A percentile compares a stretch with the other conserved stretches of the same genome.
phyloP scores from a whole-genome alignment of 2,329 filamentous ascomycete species.

The Knoxdaviesia capensis region DNA sequence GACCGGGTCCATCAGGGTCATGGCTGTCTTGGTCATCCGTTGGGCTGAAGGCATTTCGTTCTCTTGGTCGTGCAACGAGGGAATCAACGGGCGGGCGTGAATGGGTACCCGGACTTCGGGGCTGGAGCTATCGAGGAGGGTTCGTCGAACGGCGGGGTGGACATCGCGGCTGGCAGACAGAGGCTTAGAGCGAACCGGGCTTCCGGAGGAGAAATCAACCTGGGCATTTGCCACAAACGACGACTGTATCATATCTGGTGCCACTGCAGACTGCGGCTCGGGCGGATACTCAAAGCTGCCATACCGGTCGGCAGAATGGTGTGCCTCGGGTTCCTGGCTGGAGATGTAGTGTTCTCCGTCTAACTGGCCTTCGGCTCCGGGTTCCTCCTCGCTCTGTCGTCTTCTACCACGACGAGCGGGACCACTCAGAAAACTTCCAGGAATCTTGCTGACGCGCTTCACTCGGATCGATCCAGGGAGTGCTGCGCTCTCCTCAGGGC shows the following conservation, averaged over 20 bases:
- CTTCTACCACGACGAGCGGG: conserved; percentile 58
- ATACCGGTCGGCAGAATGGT: too few species aligned
- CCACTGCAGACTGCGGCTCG: too few species aligned
- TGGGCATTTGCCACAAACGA: conserved; percentile 16
- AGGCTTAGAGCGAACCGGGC: conserved; percentile 27
- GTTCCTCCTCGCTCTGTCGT: conserved; percentile 45
- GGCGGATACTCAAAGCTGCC: too few species aligned
- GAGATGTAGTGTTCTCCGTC: conserved; percentile 18
- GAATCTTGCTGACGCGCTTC: conserved; percentile 55
- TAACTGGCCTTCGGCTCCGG: conserved; percentile 15
- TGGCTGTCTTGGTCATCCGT: too few species aligned
- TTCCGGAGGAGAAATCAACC: conserved; percentile 34
- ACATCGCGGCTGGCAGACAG: too few species aligned
- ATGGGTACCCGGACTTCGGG: too few species aligned
- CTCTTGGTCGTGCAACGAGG: conserved; percentile 58
- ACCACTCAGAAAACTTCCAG: conserved; percentile 60
- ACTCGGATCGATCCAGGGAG: conserved; percentile 57
- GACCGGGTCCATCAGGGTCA: too few species aligned
- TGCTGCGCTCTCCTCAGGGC: conserved; percentile 41
- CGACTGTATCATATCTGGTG: conserved; percentile 7
- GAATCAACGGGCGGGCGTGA: conserved; percentile 15
- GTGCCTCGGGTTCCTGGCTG: conserved; percentile 19
- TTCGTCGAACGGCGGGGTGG: too few species aligned
- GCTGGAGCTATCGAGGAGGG: too few species aligned
- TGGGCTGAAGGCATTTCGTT: conserved; percentile 55